Evolutionary conservation across 163 green algal genomes (phyloP), one percentile per base, ranked within the genome.

Genomic region (Prototheca wickerhamii): DNA sequence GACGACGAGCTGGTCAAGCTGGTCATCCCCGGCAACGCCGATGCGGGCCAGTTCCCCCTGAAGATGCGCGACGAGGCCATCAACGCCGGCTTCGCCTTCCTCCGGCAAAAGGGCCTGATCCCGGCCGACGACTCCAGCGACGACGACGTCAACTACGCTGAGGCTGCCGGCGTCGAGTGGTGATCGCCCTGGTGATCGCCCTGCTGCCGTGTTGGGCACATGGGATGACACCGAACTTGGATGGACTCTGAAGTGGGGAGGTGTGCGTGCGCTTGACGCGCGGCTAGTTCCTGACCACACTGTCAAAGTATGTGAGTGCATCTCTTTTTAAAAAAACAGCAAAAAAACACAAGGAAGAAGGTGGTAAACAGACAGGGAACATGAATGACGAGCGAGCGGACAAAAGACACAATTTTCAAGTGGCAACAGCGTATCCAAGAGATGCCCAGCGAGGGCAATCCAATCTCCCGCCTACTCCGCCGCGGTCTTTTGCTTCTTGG

Each of bases 11-110:
- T 76, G 33, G 70, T 80, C 51, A 83, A 79, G 69, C 28, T 68
- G 18, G 26, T 61, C 31, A 67, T 70, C 21, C 12, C 34, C 15
- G 50, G 20, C 34, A 73, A 86, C 74, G 29, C 58, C 29, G 76
- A 79, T n/a, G 74, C 72, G 31, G 80, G 73, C 32, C 58, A 67
- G 32, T 93, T 92, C 82, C 83, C 86, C 26, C 75, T 93, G 30
- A 93, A 93, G 75, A 54, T 89, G 76, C 80, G 85, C 53, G 86
- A 93, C 61, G 80, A 79, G 25, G 82, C 73, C 53, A 86, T 85
- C 64, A 64, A 57, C 58, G 66, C 61, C 10, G 84, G 82, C 58
- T 83, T 91, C 40, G 73, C 79, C 5, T 88, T 87, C 71, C 80
- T 93, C 61, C 76, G 82, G 37, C 67, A 73, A 37, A 90, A 92